These are phyloP conservation scores for Stagonosporopsis tanaceti DNA, from an alignment of 2,329 filamentous ascomycete species.

Conservation along the genomic window DNA sequence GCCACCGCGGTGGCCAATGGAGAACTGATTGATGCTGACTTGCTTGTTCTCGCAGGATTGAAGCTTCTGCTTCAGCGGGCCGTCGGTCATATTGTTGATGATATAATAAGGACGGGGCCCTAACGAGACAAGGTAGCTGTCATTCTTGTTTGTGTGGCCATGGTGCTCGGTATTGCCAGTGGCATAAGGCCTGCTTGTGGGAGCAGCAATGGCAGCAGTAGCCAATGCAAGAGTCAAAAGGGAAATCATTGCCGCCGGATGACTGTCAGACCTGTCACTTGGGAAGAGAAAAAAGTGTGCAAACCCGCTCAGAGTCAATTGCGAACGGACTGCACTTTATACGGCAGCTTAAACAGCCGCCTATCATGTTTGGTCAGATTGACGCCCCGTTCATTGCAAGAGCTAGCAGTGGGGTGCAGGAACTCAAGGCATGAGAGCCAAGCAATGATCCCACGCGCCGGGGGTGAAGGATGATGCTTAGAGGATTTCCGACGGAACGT, in stretches of 20 bases:
- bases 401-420: constrained; percentile 1
- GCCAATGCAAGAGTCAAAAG: constrained; percentile 20
- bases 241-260: constrained; percentile 5
- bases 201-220: constrained; percentile 20
- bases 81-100: constrained; percentile 68
- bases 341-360: neutral
- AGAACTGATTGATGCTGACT: constrained; percentile 63
- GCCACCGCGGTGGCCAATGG: constrained; percentile 69
- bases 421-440: constrained; percentile 10
- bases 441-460: constrained; percentile 17
- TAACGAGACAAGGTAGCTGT: constrained; percentile 58
- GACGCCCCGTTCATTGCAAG: neutral
- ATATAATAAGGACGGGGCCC: constrained; percentile 72
- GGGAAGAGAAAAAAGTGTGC: neutral
- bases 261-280: neutral
- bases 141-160: constrained; percentile 20
- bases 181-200: constrained; percentile 16
- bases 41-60: constrained; percentile 64
- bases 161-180: constrained; percentile 3
- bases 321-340: constrained; percentile 13
- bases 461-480: constrained; percentile 10
- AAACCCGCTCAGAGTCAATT: neutral
- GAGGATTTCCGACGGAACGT: constrained; percentile 5
- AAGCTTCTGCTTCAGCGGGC: constrained; percentile 67
- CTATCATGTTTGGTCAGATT: neutral